Percentiles rank a stretch among this genome's conserved stretches.
Evolutionary conservation across 1,139 yeast species (phyloP).

Genomic region (Debaryomyces udenii): DNA sequence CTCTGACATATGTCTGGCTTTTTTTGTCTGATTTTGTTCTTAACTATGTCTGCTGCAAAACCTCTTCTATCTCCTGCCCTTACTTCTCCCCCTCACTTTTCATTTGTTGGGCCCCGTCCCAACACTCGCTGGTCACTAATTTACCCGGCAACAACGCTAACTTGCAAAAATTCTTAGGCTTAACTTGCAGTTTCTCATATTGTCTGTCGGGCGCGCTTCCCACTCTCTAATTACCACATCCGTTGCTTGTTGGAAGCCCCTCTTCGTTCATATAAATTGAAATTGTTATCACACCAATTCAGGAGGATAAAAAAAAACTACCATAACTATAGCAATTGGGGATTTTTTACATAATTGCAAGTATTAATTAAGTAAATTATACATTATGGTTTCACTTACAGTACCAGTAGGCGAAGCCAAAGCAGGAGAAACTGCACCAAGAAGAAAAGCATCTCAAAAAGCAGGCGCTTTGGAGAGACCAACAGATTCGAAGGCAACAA

Average conservation of each 20-base stretch:
- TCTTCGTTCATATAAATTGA: constrained; percentile 6
- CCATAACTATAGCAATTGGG: constrained; percentile 1
- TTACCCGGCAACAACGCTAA: no score
- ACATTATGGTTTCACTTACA: constrained; percentile 38
- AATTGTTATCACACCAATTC: constrained; percentile 5
- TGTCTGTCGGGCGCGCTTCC: background rate
- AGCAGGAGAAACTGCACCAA: constrained; percentile 89
- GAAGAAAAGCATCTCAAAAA: constrained; percentile 69
- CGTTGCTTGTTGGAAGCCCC: background rate
- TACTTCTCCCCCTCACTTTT: no score
- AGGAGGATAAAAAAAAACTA: no score
- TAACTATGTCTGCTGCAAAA: no score
- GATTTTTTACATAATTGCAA: background rate
- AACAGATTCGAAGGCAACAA: constrained; percentile 57
- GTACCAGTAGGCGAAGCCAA: constrained; percentile 82
- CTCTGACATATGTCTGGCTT: no score
- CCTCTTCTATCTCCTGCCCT: no score
- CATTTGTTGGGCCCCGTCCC: no score
- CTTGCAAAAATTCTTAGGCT: background rate
- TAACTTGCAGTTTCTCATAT: background rate
- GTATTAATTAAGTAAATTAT: background rate
- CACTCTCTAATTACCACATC: background rate
- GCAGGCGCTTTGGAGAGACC: constrained; percentile 63
- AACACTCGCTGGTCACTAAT: no score
- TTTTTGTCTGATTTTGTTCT: no score